Percentiles rank a stretch among this genome's conserved stretches.
Evolutionary conservation across 2,329 filamentous ascomycete genomes (phyloP).

Genomic region (Fusarium sarcochroum): DNA sequence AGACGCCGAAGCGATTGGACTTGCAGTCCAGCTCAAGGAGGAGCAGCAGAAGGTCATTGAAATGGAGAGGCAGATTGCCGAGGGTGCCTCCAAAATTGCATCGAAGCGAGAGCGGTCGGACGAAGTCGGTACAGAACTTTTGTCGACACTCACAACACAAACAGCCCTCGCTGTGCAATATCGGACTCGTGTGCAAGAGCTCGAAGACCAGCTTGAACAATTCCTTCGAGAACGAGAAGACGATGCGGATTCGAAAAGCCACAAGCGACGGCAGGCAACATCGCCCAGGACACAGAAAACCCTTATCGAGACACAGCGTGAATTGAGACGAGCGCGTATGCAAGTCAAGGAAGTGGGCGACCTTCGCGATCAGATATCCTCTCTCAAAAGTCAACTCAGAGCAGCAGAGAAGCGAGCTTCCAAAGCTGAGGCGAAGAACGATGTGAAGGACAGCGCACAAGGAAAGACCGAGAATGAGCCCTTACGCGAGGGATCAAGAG

Average conservation of each 20-base stretch:
- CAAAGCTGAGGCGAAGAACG: slow-evolving; percentile 52
- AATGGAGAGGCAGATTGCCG: slow-evolving; percentile 74
- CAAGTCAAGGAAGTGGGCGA: slow-evolving; percentile 67
- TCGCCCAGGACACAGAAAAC: slow-evolving; percentile 67
- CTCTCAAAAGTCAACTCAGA: slow-evolving; percentile 66
- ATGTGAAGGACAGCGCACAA: slow-evolving; percentile 39
- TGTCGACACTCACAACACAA: slow-evolving; percentile 69
- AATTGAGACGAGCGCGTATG: slow-evolving; percentile 67
- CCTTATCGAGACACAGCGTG: slow-evolving; percentile 66
- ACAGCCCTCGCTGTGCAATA: slow-evolving; percentile 71
- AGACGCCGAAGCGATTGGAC: slow-evolving; percentile 77
- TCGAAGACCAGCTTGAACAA: slow-evolving; percentile 66
- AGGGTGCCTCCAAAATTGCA: slow-evolving; percentile 70
- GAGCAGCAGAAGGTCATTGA: slow-evolving; percentile 75
- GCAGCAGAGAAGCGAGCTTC: slow-evolving; percentile 61
- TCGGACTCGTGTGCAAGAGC: slow-evolving; percentile 70
- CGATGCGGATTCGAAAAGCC: slow-evolving; percentile 49
- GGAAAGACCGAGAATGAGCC: slow-evolving; percentile 47
- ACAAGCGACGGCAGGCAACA: slow-evolving; percentile 56
- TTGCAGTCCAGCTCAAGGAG: slow-evolving; percentile 75
- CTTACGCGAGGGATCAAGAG: slow-evolving; percentile 43
- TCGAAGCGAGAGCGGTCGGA: slow-evolving; percentile 55
- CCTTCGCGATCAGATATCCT: slow-evolving; percentile 67
- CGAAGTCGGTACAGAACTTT: slow-evolving; percentile 62
- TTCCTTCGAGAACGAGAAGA: slow-evolving; percentile 55